These are phyloP conservation scores for Cyberlindnera meyerae DNA, from an alignment of 805 yeast genomes.

Conservation along the genomic window DNA sequence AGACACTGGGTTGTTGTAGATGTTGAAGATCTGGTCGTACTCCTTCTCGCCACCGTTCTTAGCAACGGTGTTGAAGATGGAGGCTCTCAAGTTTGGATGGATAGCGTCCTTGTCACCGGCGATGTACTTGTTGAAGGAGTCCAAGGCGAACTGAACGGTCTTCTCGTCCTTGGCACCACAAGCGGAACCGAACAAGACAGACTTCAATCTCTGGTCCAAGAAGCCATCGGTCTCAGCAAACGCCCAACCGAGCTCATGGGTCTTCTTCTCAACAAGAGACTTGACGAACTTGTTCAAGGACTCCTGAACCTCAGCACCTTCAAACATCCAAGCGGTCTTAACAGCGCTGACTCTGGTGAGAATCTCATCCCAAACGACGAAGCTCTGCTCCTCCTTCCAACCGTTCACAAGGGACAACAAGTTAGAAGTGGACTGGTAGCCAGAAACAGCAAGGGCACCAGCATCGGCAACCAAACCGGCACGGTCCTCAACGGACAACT, in stretches of 20 bases:
- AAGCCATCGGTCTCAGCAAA: conserved; percentile 52
- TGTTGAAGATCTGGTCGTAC: conserved; percentile 55
- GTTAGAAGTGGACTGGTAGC: conserved; percentile 57
- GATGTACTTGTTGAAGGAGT: conserved; percentile 48
- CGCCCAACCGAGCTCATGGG: conserved; percentile 58
- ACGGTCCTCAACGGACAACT: conserved; percentile 69
- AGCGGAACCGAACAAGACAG: conserved; percentile 57
- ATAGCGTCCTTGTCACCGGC: conserved; percentile 64
- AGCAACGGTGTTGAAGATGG: conserved; percentile 65
- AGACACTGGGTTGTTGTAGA: conserved; percentile 56
- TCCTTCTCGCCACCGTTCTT: conserved; percentile 55
- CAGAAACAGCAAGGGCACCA: conserved; percentile 64
- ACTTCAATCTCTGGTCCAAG: conserved; percentile 62
- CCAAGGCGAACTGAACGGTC: conserved; percentile 42
- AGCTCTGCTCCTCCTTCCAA: conserved; percentile 56
- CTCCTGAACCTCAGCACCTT: conserved; percentile 39
- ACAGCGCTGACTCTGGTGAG: conserved; percentile 43
- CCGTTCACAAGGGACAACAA: conserved; percentile 54
- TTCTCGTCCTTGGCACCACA: conserved; percentile 44
- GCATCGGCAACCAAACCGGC: conserved; percentile 81
- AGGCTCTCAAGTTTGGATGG: conserved; percentile 66
- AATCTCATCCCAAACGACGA: conserved; percentile 66
- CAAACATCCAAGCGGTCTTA: conserved; percentile 52
- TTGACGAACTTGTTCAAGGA: conserved; percentile 49
- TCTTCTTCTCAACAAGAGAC: conserved; percentile 51